A percentile compares a stretch with the other conserved stretches of the same genome.
Conservation (phyloP, 352 stramenopile genomes). For the Phytopythium mirpurense region DNA sequence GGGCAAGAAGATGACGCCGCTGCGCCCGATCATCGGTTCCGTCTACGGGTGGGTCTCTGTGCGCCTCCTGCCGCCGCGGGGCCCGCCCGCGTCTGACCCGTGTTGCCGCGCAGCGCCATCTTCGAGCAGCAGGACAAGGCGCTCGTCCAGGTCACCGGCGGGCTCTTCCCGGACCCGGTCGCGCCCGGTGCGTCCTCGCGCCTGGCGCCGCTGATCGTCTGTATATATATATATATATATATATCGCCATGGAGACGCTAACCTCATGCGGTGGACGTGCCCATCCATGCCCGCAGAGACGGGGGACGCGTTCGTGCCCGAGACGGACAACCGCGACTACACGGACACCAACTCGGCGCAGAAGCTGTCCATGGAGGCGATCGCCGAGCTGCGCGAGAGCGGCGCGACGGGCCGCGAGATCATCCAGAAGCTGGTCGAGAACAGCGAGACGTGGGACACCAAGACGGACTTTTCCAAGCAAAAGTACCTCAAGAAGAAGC, state of each 20-base stretch:
- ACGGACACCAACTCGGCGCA: constrained; percentile 84
- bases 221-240: too few relatives aligned
- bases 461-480: constrained; percentile 96
- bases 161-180: constrained; percentile 78
- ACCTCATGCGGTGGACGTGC: neutral
- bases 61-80: neutral
- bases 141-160: constrained; percentile 60
- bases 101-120: constrained; percentile 26
- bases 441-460: constrained; percentile 91
- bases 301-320: constrained; percentile 70
- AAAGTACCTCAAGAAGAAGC: constrained; percentile 96
- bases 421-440: constrained; percentile 91
- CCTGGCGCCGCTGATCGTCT: neutral
- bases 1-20: constrained; percentile 67
- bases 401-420: constrained; percentile 79
- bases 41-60: constrained; percentile 45
- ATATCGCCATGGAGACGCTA: too few relatives aligned
- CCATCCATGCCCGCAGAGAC: constrained; percentile 52
- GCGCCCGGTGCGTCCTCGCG: constrained; percentile 37
- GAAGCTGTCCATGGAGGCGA: constrained; percentile 64
- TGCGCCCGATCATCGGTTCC: constrained; percentile 71
- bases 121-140: constrained; percentile 86
- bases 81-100: neutral
- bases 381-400: constrained; percentile 61
- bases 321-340: constrained; percentile 79